Percentiles rank a stretch among this genome's conserved stretches.
phyloP scores from a whole-genome alignment of 176 grass and related monocot genomes.

The Aegilops sharonensis region DNA sequence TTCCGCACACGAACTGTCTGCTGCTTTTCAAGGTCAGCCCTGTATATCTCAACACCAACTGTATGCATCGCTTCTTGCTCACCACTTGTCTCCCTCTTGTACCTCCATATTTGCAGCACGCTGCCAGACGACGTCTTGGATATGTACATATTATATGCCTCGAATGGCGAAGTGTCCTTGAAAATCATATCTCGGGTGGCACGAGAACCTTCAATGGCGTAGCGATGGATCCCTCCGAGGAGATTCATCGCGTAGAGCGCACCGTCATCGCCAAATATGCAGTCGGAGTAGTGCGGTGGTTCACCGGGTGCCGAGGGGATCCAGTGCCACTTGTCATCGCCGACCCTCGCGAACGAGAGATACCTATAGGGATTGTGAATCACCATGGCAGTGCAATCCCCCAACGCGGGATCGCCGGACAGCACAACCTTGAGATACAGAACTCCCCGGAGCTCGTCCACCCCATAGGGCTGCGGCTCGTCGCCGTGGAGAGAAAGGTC shows the following conservation, averaged over 20 bases:
- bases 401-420: not conserved
- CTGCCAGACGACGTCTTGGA: not conserved
- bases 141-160: not conserved
- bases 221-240: not conserved
- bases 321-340: not conserved
- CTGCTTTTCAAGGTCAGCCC: not conserved
- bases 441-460: not conserved
- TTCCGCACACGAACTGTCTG: not conserved
- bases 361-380: not conserved
- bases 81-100: not conserved
- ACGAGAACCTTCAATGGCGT: not conserved
- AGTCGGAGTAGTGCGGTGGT: not conserved
- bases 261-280: not conserved
- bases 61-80: not conserved
- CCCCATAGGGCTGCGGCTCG: not conserved
- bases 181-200: not conserved
- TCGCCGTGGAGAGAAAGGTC: not conserved
- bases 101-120: not conserved
- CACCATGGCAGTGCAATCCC: not conserved
- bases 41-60: not conserved
- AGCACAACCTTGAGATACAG: not conserved
- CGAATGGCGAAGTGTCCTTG: not conserved
- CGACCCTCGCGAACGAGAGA: not conserved
- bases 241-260: not conserved
- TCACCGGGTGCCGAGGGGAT: not conserved